Percentiles rank a stretch among this genome's conserved stretches.
phyloP scores from a whole-genome alignment of 345 rosid genomes.

The Sonneratia caseolaris region DNA sequence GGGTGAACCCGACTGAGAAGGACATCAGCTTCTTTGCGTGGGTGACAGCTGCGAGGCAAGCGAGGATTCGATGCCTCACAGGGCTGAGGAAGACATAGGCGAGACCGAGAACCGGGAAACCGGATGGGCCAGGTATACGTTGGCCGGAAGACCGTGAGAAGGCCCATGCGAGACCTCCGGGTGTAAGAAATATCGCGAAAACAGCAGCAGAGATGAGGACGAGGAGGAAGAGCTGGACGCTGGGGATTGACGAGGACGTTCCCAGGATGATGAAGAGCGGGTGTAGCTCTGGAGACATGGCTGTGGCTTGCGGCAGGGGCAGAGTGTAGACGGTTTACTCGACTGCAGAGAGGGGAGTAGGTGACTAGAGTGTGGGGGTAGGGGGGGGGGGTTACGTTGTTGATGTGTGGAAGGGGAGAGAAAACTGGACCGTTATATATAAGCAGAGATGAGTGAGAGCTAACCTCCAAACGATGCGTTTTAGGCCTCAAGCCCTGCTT shows the following conservation, averaged over 20 bases:
- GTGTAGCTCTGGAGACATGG: slow-evolving; percentile 29
- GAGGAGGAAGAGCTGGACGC: neutral
- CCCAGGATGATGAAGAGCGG: slow-evolving; percentile 5
- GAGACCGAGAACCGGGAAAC: slow-evolving; percentile 3
- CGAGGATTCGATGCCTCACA: slow-evolving; percentile 2
- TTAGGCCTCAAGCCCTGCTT: neutral
- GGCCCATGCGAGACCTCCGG: slow-evolving; percentile 13
- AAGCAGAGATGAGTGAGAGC: neutral
- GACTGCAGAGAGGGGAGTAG: neutral
- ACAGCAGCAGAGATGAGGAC: neutral
- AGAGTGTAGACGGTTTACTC: neutral
- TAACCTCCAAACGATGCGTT: neutral
- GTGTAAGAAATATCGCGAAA: neutral
- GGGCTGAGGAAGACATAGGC: neutral
- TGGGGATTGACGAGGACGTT: neutral
- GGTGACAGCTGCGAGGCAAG: neutral
- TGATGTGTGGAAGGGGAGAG: neutral
- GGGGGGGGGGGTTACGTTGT: neutral
- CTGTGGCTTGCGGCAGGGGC: neutral
- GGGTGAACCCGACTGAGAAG: slow-evolving; percentile 5
- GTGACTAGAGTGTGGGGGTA: neutral
- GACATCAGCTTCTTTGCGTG: slow-evolving; percentile 5
- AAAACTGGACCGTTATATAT: neutral
- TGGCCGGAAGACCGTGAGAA: neutral
- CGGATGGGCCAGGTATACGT: slow-evolving; percentile 2